Conservation (phyloP, 2,329 filamentous ascomycete genomes). For the Neopestalotiopsis sp. region DNA sequence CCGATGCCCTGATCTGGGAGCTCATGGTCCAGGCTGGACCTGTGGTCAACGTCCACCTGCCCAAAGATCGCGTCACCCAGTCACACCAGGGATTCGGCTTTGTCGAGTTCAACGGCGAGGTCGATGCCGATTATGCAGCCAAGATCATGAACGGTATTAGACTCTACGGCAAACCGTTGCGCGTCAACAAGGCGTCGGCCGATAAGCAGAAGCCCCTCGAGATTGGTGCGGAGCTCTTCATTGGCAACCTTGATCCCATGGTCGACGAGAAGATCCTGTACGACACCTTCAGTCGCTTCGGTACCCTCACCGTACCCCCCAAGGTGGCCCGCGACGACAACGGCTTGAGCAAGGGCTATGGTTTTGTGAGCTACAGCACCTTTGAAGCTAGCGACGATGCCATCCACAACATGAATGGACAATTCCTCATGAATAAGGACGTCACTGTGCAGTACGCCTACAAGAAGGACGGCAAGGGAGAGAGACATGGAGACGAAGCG, state of each 20-base stretch:
- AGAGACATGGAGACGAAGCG: conserved; percentile 92
- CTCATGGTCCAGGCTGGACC: conserved; percentile 97
- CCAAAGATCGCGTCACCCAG: conserved; percentile 96
- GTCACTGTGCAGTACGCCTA: conserved; percentile 97
- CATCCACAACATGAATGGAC: conserved; percentile 90
- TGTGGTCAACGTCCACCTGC: conserved; percentile 97
- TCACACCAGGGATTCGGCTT: conserved; percentile 98
- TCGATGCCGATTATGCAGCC: conserved; percentile 95
- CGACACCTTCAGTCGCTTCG: conserved; percentile 92
- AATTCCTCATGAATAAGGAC: conserved; percentile 97
- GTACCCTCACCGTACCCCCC: conserved; percentile 80
- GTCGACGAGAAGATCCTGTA: conserved; percentile 96
- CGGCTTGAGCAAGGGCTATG: conserved; percentile 91
- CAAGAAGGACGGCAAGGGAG: conserved; percentile 98
- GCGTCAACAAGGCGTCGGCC: conserved; percentile 90
- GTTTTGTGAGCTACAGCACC: conserved; percentile 90
- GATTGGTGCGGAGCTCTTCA: conserved; percentile 95
- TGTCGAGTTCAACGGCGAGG: conserved; percentile 95
- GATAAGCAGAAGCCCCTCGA: conserved; percentile 94
- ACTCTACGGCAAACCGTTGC: conserved; percentile 90
- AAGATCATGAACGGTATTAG: conserved; percentile 97
- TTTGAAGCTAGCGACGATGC: conserved; percentile 95
- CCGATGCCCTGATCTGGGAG: conserved; percentile 91
- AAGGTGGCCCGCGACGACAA: conserved; percentile 92
- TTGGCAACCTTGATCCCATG: conserved; percentile 93